Percentiles rank a stretch among this genome's conserved stretches.
phyloP scores from a whole-genome alignment of 2,329 filamentous ascomycete species.

The Clathrospora elynae region DNA sequence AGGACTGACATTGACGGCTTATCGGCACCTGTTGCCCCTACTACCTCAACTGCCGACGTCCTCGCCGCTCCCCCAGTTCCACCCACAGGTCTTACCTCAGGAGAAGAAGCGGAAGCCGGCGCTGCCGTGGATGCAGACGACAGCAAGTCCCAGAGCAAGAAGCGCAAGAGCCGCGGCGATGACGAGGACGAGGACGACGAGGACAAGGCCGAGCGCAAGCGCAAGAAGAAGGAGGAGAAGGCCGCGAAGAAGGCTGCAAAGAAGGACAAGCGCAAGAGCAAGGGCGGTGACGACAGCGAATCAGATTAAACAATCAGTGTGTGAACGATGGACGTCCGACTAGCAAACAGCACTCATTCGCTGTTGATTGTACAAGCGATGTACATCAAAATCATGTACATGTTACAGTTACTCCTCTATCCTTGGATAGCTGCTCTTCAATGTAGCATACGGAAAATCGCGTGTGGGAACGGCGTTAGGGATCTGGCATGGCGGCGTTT shows the following conservation, averaged over 20 bases:
- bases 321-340: constrained; percentile 23
- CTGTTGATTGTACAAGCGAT: constrained; percentile 20
- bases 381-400: constrained; percentile 27
- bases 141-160: constrained; percentile 44
- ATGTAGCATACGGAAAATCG: constrained; percentile 46
- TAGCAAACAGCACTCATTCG: constrained; percentile 19
- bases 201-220: constrained; percentile 56
- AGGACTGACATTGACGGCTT: constrained; percentile 30
- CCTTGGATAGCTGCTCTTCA: constrained; percentile 37
- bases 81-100: constrained; percentile 30
- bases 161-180: constrained; percentile 57
- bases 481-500: constrained; percentile 41
- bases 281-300: constrained; percentile 36
- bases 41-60: constrained; percentile 43
- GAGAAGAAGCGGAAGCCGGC: constrained; percentile 50
- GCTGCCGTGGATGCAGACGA: constrained; percentile 14
- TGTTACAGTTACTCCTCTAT: constrained; percentile 29
- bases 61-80: constrained; percentile 45
- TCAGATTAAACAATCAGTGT: constrained; percentile 35
- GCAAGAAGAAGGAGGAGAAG: constrained; percentile 77
- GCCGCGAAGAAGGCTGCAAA: constrained; percentile 41
- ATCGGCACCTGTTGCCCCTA: constrained; percentile 36
- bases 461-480: constrained; percentile 41
- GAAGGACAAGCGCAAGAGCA: constrained; percentile 43
- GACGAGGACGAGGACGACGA: constrained; percentile 54